phyloP scores from a whole-genome alignment of 148 eudicot genomes.

The Spergularia marina region DNA sequence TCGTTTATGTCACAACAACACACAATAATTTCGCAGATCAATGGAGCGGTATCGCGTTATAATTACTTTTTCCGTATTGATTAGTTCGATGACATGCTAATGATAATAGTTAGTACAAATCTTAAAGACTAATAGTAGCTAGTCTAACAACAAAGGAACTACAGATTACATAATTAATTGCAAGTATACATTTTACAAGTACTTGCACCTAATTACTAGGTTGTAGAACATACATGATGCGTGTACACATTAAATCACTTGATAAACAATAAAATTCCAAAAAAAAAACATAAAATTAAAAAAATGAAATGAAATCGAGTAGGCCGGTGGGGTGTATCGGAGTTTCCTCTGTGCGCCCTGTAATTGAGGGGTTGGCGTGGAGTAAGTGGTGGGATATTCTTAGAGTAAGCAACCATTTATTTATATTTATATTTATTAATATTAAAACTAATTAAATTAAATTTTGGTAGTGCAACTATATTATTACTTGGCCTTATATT shows the following conservation, averaged over 20 bases:
- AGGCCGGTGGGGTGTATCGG: constrained; percentile 28
- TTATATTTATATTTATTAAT: not conserved
- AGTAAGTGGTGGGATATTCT: constrained; percentile 36
- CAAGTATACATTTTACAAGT: not conserved
- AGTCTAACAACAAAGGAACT: too few species aligned
- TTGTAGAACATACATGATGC: constrained; percentile 32
- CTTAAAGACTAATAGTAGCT: too few species aligned
- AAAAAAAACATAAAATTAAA: not conserved
- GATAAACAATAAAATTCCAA: not conserved
- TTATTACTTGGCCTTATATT: not conserved
- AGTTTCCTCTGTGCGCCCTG: constrained; percentile 12
- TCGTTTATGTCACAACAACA: too few species aligned
- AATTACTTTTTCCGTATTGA: too few species aligned
- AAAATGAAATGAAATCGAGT: constrained; percentile 10
- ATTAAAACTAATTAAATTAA: not conserved
- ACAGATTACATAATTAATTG: not conserved
- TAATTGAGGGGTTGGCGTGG: constrained; percentile 34
- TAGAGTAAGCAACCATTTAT: constrained; percentile 9
- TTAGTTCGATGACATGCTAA: too few species aligned
- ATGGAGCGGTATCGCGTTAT: too few species aligned
- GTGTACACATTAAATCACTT: constrained; percentile 25
- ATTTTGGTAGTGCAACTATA: not conserved
- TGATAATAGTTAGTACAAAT: too few species aligned
- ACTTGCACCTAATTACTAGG: constrained; percentile 4
- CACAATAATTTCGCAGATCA: too few species aligned